Conservation (phyloP, 371 early-diverging fungal species). For the Cladochytrium tenue region DNA sequence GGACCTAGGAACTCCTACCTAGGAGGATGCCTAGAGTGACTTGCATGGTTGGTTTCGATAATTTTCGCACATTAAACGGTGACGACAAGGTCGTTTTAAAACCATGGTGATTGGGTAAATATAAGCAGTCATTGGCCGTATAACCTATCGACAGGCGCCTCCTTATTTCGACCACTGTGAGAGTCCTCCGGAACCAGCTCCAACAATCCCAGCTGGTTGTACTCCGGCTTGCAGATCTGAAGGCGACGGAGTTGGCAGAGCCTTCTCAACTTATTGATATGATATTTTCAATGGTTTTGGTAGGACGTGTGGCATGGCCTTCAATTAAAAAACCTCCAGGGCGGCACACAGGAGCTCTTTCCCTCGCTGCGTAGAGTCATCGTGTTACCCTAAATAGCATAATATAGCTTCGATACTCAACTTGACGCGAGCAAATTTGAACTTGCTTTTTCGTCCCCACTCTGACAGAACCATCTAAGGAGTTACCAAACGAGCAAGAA, state of each 20-base stretch:
- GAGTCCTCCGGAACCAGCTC: slow-evolving; percentile 24
- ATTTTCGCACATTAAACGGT: not conserved
- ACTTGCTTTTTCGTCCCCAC: not conserved
- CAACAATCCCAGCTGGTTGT: slow-evolving; percentile 19
- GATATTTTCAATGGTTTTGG: slow-evolving; percentile 13
- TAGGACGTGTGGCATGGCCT: not conserved
- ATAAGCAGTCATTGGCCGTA: not conserved
- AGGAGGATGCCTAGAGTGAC: not conserved
- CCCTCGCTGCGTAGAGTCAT: slow-evolving; percentile 3
- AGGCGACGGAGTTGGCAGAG: slow-evolving; percentile 15
- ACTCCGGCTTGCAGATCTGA: not conserved
- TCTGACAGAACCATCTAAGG: not conserved
- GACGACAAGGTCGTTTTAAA: not conserved
- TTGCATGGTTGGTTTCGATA: not conserved
- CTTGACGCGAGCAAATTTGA: not conserved
- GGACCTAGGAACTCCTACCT: no score
- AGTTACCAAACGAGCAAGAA: not conserved
- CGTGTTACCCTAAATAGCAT: slow-evolving; percentile 2
- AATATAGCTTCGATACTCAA: not conserved
- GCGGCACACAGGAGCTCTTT: not conserved
- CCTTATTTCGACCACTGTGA: slow-evolving; percentile 11
- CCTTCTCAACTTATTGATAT: slow-evolving; percentile 17
- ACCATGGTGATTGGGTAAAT: not conserved
- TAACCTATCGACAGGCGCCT: slow-evolving; percentile 15
- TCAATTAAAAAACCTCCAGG: not conserved